Evolutionary conservation across 1,284 basidiomycete species (phyloP).

Genomic region (Cutaneotrichosporon sp.): DNA sequence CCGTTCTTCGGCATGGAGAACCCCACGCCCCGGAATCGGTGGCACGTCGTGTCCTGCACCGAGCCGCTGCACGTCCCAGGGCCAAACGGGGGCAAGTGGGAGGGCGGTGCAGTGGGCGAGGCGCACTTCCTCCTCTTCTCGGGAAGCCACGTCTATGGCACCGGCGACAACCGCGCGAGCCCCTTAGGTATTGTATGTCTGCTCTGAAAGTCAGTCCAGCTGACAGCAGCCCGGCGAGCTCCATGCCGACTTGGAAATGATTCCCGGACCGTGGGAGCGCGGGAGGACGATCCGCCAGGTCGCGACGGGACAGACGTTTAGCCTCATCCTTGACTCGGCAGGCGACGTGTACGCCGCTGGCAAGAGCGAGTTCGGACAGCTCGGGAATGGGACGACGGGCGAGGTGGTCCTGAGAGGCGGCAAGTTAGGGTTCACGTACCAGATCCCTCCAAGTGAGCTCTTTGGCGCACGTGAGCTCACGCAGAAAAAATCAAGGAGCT

Average conservation of each 20-base stretch:
- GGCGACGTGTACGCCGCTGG: slow-evolving; percentile 90
- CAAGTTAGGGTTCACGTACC: slow-evolving; percentile 78
- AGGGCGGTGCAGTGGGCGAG: slow-evolving; percentile 77
- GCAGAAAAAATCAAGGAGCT: slow-evolving; percentile 71
- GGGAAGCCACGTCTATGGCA: slow-evolving; percentile 77
- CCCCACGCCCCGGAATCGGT: slow-evolving; percentile 28
- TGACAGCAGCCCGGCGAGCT: slow-evolving; percentile 27
- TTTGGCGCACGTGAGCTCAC: slow-evolving; percentile 18
- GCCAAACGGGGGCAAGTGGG: slow-evolving; percentile 65
- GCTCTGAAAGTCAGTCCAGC: background rate
- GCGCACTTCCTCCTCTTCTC: slow-evolving; percentile 80
- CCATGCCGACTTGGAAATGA: slow-evolving; percentile 31
- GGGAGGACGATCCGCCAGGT: slow-evolving; percentile 45
- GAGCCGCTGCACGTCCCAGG: slow-evolving; percentile 67
- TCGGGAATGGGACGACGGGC: slow-evolving; percentile 73
- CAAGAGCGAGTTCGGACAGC: slow-evolving; percentile 87
- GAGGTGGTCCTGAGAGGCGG: slow-evolving; percentile 82
- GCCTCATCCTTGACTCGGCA: slow-evolving; percentile 72
- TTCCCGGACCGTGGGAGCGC: slow-evolving; percentile 45
- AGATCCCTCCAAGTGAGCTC: slow-evolving; percentile 70
- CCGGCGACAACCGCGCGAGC: slow-evolving; percentile 81
- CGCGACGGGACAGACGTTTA: slow-evolving; percentile 79
- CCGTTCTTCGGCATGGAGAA: slow-evolving; percentile 63
- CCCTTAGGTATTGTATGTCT: slow-evolving; percentile 57
- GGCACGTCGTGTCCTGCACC: slow-evolving; percentile 63